Evolutionary conservation across 352 stramenopile genomes (phyloP), one percentile per base, ranked within the genome.

Genomic region (Pythium grandisporangium): DNA sequence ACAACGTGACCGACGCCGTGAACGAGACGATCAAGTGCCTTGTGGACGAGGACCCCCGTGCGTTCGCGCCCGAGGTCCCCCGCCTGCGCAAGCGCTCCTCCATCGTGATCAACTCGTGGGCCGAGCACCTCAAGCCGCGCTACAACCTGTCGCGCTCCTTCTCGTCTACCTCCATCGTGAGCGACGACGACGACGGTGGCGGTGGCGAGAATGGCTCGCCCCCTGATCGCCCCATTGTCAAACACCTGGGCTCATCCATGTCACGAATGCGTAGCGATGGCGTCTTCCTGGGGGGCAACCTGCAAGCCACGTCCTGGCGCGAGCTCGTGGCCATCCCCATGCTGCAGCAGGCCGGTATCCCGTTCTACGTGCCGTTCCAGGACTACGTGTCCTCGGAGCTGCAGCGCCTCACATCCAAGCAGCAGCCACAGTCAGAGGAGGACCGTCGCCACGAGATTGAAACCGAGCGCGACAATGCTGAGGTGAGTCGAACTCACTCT

Each of bases 221-320:
- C 0, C n/a, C n/a, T n/a, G 29, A 58, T 13, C 55, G 62, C 19
- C 53, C 56, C 2, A 68, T 70, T 5, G 55, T 77, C 16, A 66
- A 65, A 25, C 66, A 77, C 22, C 42, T 63, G 2, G 62, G 69
- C 19, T 65, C 58, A 17, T 59, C 71, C 25, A 56, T 66, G 32
- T 77, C 73, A 14, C 61, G 64, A 34, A 74, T 58, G 37, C 66
- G 51, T 4, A 59, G 68, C 11, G 68, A 71, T 1, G 81, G 63
- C 0, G 73, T 93, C 4, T 90, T 87, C 47, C 50, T 93, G 1
- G 80, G 80, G 21, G 80, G 80, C 8, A 87, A 88, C 45, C 60
- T 90, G 19, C 61, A 64, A 10, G 65, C 68, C 6, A 85, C 76
- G 12, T 80, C 68, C 1, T 93, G 80, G 80, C 65, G 80, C 37